Evolutionary conservation across 1,139 yeast species (phyloP), one percentile per base, ranked within the genome.

Genomic region (Candida albicans): DNA sequence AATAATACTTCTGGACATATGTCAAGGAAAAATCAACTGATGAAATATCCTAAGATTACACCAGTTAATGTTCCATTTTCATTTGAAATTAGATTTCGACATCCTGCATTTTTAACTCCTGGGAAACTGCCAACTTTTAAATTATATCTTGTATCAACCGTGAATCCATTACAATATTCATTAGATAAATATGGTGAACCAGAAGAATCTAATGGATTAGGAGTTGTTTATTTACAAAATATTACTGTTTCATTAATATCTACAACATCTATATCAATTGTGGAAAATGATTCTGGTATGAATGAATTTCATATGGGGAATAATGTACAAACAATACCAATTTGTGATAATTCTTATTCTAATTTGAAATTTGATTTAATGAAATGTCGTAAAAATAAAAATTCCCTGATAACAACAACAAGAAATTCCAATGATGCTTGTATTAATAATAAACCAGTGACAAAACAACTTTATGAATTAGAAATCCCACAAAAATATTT

Each of bases 151-250:
- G 59, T 75, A 1, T 64, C 77, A 1, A 58, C 56, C 3, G 40
- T 57, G 8, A 57, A 65, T 8, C 80, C 81, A 1, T 37, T 61
- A 2, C 52, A 59, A 22, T 77, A 70, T 46, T 56, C 73, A 2
- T 56, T 73, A 29, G 58, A 64, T 42, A 57, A 70, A 53, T 62
- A 70, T 38, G 73, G 70, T 0, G 56, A 58, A 28, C 65, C 71
- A 0, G 70, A 69, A 1, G 73, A 71, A 33, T 64, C 70, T 32
- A 75, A 77, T 44, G 82, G 82, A 0, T 55, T 75, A 36, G 82
- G 82, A 0, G 62, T 69, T 11, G 57, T 78, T 0, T 76, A 71
- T 50, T 51, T 78, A 33, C 76, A 72, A 40, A 55, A 58, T 29
- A 52, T 78, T 15, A 51, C 52, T 8, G 59, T 76, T 4, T 71